These are phyloP conservation scores for Cucumis melo DNA, from an alignment of 306 rosid species.

Conservation along the genomic window DNA sequence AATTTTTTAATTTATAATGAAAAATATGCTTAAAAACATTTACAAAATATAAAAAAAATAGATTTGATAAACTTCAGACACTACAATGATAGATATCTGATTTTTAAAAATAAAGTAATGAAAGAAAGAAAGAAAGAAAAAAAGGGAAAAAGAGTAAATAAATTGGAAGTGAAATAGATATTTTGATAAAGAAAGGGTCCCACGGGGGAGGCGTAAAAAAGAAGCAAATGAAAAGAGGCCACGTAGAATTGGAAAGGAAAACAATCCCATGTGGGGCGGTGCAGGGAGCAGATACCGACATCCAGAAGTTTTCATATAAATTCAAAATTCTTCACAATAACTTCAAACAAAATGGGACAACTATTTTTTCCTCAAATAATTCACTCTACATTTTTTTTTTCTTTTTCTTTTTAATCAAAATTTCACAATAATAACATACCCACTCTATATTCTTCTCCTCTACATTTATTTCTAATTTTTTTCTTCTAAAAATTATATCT, in stretches of 20 bases:
- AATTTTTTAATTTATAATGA: too few species aligned
- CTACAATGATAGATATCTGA: too few species aligned
- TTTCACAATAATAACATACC: neutral
- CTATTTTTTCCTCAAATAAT: neutral
- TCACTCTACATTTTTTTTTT: neutral
- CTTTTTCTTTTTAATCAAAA: too few species aligned
- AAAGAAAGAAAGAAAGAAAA: too few species aligned
- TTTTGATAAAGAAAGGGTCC: neutral
- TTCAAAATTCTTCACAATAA: neutral
- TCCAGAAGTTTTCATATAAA: neutral
- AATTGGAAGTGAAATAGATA: neutral
- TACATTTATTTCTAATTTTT: neutral
- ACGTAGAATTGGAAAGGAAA: neutral
- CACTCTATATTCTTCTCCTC: neutral
- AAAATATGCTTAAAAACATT: too few species aligned
- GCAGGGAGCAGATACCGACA: constrained; percentile 14
- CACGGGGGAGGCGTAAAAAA: neutral
- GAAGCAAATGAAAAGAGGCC: constrained; percentile 3
- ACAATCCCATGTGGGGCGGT: constrained; percentile 27
- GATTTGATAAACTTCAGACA: too few species aligned
- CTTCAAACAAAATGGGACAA: neutral
- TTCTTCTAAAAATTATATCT: too few species aligned
- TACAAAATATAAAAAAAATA: too few species aligned
- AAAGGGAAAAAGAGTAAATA: too few species aligned
- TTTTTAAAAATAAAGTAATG: too few species aligned